Percentiles rank a stretch among this genome's conserved stretches.
phyloP scores from a whole-genome alignment of 2,329 filamentous ascomycete species.

The Pezicula neosporulosa region DNA sequence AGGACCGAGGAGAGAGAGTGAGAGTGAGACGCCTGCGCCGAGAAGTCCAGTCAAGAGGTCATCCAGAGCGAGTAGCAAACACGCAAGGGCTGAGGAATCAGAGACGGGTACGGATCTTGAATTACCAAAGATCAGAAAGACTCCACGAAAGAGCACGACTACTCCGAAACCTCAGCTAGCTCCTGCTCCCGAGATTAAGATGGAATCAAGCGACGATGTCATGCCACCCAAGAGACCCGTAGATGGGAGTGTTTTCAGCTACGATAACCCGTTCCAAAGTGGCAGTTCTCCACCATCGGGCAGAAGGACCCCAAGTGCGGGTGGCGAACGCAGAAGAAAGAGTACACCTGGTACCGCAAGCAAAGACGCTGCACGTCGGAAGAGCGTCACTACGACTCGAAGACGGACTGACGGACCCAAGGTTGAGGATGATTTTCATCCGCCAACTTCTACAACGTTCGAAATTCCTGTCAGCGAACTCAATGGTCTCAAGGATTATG shows the following conservation, averaged over 20 bases:
- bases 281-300: conserved; percentile 65
- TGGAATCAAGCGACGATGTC: conserved; percentile 23
- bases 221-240: conserved; percentile 28
- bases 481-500: conserved; percentile 35
- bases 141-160: conserved; percentile 46
- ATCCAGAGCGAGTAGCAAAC: conserved; percentile 51
- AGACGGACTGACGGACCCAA: conserved; percentile 46
- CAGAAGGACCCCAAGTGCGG: conserved; percentile 44
- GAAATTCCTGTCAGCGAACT: conserved; percentile 49
- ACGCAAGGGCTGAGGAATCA: conserved; percentile 48
- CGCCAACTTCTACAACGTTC: conserved; percentile 54
- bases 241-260: conserved; percentile 67
- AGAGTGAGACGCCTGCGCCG: conserved; percentile 39
- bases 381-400: conserved; percentile 35
- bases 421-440: conserved; percentile 48
- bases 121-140: conserved; percentile 41
- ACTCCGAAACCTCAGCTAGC: conserved; percentile 9
- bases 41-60: conserved; percentile 51
- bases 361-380: conserved; percentile 30
- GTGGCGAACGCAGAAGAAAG: conserved; percentile 43
- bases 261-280: conserved; percentile 92
- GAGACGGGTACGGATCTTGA: conserved; percentile 43
- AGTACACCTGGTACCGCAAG: conserved; percentile 32
- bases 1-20: conserved; percentile 47
- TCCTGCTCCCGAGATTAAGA: conserved; percentile 37